phyloP scores from a whole-genome alignment of 768 basidiomycete genomes.

The Pilatotrama ljubarskyi region DNA sequence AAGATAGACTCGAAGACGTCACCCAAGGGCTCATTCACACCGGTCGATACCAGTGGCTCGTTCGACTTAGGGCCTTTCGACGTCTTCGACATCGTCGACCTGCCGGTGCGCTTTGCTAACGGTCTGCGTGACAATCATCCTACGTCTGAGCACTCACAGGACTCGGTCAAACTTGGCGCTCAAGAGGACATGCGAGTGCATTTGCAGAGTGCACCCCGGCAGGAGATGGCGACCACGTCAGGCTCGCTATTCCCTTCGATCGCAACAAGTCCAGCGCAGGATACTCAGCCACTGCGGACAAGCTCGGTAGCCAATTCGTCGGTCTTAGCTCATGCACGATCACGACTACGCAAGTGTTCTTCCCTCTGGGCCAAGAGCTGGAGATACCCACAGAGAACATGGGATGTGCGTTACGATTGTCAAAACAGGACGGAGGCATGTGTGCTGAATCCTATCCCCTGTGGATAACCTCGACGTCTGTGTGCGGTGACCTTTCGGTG shows the following conservation, averaged over 20 bases:
- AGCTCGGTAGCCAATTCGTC: neutral
- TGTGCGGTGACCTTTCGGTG: too few relatives aligned
- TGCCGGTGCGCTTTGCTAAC: neutral
- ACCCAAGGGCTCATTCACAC: constrained; percentile 3
- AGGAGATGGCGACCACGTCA: neutral
- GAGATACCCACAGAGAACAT: constrained; percentile 1
- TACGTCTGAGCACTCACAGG: neutral
- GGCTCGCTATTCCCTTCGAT: constrained; percentile 1
- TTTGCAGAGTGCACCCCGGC: neutral
- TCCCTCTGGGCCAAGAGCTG: neutral
- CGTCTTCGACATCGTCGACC: neutral
- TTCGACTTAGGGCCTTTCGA: constrained; percentile 6
- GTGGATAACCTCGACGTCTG: too few relatives aligned
- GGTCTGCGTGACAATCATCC: too few relatives aligned
- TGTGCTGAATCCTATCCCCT: too few relatives aligned
- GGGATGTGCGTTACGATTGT: too few relatives aligned
- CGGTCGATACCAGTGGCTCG: neutral
- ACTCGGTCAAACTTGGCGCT: neutral
- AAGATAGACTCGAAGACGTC: constrained; percentile 1
- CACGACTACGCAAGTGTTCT: neutral
- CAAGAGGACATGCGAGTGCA: constrained; percentile 4
- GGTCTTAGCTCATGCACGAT: neutral
- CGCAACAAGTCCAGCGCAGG: constrained; percentile 5
- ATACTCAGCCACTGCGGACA: neutral
- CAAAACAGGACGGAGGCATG: too few relatives aligned